Evolutionary conservation across 805 yeast species (phyloP).

Genomic region (Nakazawaea siamensis): DNA sequence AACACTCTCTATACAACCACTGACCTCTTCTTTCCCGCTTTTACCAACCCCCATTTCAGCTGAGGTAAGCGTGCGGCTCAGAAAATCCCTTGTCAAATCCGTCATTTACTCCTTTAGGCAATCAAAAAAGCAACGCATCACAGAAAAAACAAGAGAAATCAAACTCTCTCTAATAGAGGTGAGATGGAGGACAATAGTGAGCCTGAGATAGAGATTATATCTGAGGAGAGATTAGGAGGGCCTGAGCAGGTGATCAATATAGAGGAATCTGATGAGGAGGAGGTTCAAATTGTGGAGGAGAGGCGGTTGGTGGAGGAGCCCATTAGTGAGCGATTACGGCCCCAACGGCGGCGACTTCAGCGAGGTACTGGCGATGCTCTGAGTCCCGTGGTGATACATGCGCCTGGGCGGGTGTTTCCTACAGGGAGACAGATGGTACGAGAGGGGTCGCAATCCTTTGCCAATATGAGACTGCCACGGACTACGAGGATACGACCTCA

Average conservation of each 20-base stretch:
- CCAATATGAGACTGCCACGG: constrained; percentile 1
- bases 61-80: no score
- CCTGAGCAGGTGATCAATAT: constrained; percentile 6
- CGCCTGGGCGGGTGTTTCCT: constrained; percentile 9
- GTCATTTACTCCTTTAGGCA: no score
- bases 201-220: no score
- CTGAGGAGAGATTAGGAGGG: no score
- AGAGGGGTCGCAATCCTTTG: constrained; percentile 1
- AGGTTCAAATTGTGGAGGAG: constrained; percentile 10
- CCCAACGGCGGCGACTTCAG: constrained; percentile 1
- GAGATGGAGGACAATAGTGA: no score
- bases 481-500: constrained; percentile 7
- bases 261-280: constrained; percentile 11
- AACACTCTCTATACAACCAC: no score
- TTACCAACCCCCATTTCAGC: no score
- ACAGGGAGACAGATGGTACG: background rate
- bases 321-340: background rate
- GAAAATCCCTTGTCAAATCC: no score
- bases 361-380: background rate
- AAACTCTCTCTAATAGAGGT: no score
- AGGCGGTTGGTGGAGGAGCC: background rate
- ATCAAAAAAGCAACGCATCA: no score
- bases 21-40: no score
- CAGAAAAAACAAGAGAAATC: no score
- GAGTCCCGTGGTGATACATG: constrained; percentile 5